Evolutionary conservation across 169 alveolate species (phyloP).

Genomic region (Eimeria falciformis): DNA sequence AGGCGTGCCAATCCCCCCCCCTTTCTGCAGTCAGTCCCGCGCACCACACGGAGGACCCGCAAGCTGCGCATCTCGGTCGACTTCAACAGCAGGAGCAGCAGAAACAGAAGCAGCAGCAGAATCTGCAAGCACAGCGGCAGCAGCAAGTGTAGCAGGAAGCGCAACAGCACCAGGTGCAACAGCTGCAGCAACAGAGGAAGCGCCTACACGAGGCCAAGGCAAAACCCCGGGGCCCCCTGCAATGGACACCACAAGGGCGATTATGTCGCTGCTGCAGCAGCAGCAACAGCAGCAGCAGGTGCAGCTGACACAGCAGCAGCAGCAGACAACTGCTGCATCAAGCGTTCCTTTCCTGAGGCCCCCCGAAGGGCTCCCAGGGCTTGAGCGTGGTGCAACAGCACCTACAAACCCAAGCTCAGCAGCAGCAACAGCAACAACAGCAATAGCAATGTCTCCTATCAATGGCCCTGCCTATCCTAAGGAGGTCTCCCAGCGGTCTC

Average conservation of each 20-base stretch:
- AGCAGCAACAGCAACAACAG: neutral
- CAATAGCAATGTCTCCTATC: neutral
- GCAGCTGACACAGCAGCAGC: neutral
- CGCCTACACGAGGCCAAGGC: too few species aligned
- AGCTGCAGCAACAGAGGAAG: neutral
- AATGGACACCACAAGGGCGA: neutral
- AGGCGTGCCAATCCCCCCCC: slow-evolving; percentile 16
- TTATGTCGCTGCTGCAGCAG: neutral
- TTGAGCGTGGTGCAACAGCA: too few species aligned
- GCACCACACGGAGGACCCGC: neutral
- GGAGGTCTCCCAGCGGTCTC: neutral
- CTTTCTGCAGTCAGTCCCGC: neutral
- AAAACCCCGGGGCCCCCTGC: neutral
- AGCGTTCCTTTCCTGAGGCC: too few species aligned
- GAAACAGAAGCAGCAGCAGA: slow-evolving; percentile 19
- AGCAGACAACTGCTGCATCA: too few species aligned
- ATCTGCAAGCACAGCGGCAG: too few species aligned
- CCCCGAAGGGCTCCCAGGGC: too few species aligned
- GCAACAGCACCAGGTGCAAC: neutral
- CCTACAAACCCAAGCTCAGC: neutral
- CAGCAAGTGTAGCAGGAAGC: neutral
- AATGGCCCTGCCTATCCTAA: neutral
- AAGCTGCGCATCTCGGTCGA: neutral
- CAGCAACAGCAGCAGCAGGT: neutral
- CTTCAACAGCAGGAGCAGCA: slow-evolving; percentile 47